Conservation (phyloP, 805 yeast genomes). For the Saccharomycopsis fodiens region DNA sequence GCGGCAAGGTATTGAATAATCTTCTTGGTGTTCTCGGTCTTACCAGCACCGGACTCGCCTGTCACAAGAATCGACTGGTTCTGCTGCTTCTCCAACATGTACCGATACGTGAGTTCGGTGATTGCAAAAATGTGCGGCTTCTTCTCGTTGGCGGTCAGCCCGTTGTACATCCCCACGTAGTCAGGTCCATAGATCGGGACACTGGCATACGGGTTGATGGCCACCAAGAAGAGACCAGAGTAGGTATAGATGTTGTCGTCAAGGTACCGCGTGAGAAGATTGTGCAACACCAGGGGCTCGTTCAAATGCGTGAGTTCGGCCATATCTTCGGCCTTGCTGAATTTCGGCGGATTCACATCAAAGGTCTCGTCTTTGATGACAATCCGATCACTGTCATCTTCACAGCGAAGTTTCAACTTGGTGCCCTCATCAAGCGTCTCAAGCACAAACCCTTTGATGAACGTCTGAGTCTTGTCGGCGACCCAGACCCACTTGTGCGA, state of each 20-base stretch:
- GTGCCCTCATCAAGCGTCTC: constrained; percentile 29
- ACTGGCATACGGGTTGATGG: constrained; percentile 82
- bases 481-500: constrained; percentile 73
- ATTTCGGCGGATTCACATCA: constrained; percentile 80
- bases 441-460: constrained; percentile 52
- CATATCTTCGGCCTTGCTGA: constrained; percentile 89
- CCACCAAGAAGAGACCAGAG: constrained; percentile 91
- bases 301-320: constrained; percentile 90
- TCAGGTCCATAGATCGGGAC: constrained; percentile 64
- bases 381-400: constrained; percentile 32
- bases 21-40: constrained; percentile 94
- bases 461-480: constrained; percentile 49
- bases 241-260: constrained; percentile 84
- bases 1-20: constrained; percentile 87
- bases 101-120: constrained; percentile 79
- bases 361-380: constrained; percentile 41
- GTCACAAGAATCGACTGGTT: constrained; percentile 94
- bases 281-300: constrained; percentile 92
- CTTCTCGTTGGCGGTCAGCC: constrained; percentile 33
- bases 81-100: constrained; percentile 55
- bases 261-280: constrained; percentile 66
- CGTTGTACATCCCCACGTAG: constrained; percentile 49
- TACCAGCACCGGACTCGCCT: constrained; percentile 99
- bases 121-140: constrained; percentile 90
- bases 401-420: constrained; percentile 33